Conservation (phyloP, 768 basidiomycete genomes). For the Leccinum variicolor region DNA sequence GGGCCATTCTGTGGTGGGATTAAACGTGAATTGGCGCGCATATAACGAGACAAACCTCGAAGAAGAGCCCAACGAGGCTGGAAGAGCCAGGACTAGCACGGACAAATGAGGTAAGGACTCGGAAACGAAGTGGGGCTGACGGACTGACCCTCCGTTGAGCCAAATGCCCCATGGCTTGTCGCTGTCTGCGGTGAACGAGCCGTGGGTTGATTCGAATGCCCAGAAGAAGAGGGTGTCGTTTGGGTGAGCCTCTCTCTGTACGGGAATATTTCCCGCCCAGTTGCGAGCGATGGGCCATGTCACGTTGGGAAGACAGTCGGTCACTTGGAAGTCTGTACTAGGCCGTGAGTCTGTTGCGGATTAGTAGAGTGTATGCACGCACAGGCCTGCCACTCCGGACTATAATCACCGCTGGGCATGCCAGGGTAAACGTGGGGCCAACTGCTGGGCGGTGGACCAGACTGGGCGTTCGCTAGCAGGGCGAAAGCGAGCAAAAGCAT, state of each 20-base stretch:
- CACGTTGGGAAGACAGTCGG: constrained; percentile 54
- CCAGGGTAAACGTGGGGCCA: constrained; percentile 44
- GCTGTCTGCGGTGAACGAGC: constrained; percentile 49
- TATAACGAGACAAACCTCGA: constrained; percentile 47
- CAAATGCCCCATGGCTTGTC: constrained; percentile 68
- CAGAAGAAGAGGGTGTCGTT: constrained; percentile 68
- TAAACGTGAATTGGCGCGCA: neutral
- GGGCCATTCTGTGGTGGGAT: constrained; percentile 58
- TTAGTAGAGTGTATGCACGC: constrained; percentile 16
- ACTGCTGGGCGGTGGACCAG: constrained; percentile 25
- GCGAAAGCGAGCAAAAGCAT: neutral
- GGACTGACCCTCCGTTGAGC: constrained; percentile 65
- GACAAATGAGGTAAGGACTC: neutral
- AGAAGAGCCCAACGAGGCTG: constrained; percentile 59
- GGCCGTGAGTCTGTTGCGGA: neutral
- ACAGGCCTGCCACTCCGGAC: constrained; percentile 64
- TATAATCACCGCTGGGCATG: constrained; percentile 44
- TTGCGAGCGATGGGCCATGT: constrained; percentile 50
- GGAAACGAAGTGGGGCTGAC: neutral
- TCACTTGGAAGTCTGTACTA: constrained; percentile 56
- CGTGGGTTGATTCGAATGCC: constrained; percentile 54
- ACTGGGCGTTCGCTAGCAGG: constrained; percentile 22
- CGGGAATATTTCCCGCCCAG: constrained; percentile 64
- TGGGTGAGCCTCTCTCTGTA: constrained; percentile 54
- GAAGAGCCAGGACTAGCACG: constrained; percentile 60